Evolutionary conservation across 371 early-diverging fungal genomes (phyloP).

Genomic region (Polyrhizophydium stewartii): DNA sequence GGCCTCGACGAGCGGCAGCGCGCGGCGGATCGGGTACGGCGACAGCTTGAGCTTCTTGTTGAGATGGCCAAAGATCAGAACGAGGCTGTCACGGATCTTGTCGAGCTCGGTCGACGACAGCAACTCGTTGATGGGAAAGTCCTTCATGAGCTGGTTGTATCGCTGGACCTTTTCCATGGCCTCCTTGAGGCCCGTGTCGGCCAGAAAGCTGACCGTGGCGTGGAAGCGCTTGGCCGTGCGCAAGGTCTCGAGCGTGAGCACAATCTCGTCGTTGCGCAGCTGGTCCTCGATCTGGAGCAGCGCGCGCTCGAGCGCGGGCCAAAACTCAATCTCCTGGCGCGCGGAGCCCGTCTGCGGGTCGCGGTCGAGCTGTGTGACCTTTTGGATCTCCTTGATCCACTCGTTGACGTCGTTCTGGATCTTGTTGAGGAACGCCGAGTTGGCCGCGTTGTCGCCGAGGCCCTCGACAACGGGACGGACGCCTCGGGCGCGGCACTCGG

Average conservation of each 20-base stretch:
- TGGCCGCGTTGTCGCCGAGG: slow-evolving; percentile 38
- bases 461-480: slow-evolving; percentile 29
- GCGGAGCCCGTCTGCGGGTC: slow-evolving; percentile 92
- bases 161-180: slow-evolving; percentile 86
- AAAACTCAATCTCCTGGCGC: slow-evolving; percentile 97
- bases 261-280: slow-evolving; percentile 87
- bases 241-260: slow-evolving; percentile 88
- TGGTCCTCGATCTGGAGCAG: slow-evolving; percentile 91
- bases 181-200: slow-evolving; percentile 98
- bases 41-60: slow-evolving; percentile 95
- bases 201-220: slow-evolving; percentile 93
- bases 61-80: slow-evolving; percentile 86
- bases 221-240: slow-evolving; percentile 98
- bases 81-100: slow-evolving; percentile 75
- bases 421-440: slow-evolving; percentile 86
- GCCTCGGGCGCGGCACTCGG: slow-evolving; percentile 44
- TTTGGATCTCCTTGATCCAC: slow-evolving; percentile 99
- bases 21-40: slow-evolving; percentile 93
- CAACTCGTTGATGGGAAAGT: slow-evolving; percentile 95
- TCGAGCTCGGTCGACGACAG: slow-evolving; percentile 89
- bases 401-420: slow-evolving; percentile 94
- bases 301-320: slow-evolving; percentile 95
- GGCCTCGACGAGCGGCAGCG: slow-evolving; percentile 89
- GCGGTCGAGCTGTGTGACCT: slow-evolving; percentile 90
- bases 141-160: slow-evolving; percentile 97